Percentiles rank a stretch among this genome's conserved stretches.
Evolutionary conservation across 2,329 filamentous ascomycete genomes (phyloP).

Genomic region (Cryoendolithus antarcticus): DNA sequence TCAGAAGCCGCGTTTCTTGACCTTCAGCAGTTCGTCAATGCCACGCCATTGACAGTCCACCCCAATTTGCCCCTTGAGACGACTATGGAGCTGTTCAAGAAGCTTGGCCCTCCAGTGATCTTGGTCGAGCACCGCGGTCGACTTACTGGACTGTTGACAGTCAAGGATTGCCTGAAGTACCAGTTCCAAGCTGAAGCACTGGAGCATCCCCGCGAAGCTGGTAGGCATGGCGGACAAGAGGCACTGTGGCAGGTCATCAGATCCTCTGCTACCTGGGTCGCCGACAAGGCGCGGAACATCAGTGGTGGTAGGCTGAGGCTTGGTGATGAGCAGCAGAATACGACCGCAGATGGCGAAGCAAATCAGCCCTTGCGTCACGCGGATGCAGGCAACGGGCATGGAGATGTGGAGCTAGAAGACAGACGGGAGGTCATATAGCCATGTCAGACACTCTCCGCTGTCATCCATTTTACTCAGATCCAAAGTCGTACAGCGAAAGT

Average conservation of each 20-base stretch:
- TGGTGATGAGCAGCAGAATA: not conserved
- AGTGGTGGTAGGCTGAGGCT: constrained; percentile 4
- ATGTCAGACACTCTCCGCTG: too few species aligned
- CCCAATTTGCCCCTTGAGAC: constrained; percentile 87
- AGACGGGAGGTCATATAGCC: too few species aligned
- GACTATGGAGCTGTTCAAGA: constrained; percentile 97
- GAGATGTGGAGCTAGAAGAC: too few species aligned
- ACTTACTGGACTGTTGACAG: constrained; percentile 75
- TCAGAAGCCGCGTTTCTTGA: constrained; percentile 52
- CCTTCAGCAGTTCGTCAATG: constrained; percentile 77
- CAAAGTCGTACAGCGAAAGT: too few species aligned
- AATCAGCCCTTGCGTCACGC: too few species aligned
- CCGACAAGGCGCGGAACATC: constrained; percentile 7
- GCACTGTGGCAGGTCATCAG: constrained; percentile 43
- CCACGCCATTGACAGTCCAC: constrained; percentile 80
- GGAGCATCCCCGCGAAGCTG: constrained; percentile 54
- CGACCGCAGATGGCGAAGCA: too few species aligned
- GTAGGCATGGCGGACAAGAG: constrained; percentile 47
- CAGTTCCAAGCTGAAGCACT: constrained; percentile 91
- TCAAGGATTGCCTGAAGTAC: constrained; percentile 94
- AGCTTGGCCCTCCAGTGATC: constrained; percentile 89
- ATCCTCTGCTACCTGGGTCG: constrained; percentile 18
- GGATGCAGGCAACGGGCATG: too few species aligned
- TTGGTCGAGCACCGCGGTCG: constrained; percentile 81
- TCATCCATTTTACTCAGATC: too few species aligned